Evolutionary conservation across 352 stramenopile species (phyloP).

Genomic region (Phytophthora citrophthora): DNA sequence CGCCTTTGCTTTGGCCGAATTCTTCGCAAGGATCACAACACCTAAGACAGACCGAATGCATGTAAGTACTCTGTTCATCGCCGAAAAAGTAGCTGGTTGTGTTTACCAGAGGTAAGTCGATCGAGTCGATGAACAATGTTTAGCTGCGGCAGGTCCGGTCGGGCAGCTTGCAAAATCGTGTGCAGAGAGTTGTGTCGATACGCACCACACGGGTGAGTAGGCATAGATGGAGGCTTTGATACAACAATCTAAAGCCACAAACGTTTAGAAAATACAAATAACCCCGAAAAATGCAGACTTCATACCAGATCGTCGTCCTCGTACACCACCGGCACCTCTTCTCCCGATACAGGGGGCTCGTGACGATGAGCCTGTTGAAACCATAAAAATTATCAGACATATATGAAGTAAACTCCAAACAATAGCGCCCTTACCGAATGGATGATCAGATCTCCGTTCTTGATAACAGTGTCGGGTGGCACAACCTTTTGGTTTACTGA

Average conservation of each 20-base stretch:
- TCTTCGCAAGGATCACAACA: constrained; percentile 88
- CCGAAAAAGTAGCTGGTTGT: neutral
- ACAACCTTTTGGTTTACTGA: constrained; percentile 92
- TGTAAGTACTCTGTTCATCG: no score
- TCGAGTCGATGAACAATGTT: constrained; percentile 96
- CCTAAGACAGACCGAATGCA: constrained; percentile 26
- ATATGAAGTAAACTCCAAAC: neutral
- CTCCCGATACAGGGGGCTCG: constrained; percentile 93
- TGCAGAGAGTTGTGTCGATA: constrained; percentile 96
- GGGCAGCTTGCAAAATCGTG: constrained; percentile 73
- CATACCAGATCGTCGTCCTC: constrained; percentile 81
- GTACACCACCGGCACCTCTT: constrained; percentile 81
- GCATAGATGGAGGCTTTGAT: constrained; percentile 92
- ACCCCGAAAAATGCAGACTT: neutral
- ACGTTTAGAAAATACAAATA: constrained; percentile 8
- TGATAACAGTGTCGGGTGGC: constrained; percentile 78
- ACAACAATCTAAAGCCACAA: constrained; percentile 69
- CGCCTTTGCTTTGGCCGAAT: constrained; percentile 65
- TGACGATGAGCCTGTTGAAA: constrained; percentile 92
- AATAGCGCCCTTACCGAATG: constrained; percentile 73
- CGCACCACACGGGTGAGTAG: constrained; percentile 94
- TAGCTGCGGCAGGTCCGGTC: constrained; percentile 74
- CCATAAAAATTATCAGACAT: neutral
- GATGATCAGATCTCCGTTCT: constrained; percentile 93
- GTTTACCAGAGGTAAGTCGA: constrained; percentile 93